A percentile compares a stretch with the other conserved stretches of the same genome.
Evolutionary conservation across 257 asterid species (phyloP).

Genomic region (Jacaranda mimosifolia): DNA sequence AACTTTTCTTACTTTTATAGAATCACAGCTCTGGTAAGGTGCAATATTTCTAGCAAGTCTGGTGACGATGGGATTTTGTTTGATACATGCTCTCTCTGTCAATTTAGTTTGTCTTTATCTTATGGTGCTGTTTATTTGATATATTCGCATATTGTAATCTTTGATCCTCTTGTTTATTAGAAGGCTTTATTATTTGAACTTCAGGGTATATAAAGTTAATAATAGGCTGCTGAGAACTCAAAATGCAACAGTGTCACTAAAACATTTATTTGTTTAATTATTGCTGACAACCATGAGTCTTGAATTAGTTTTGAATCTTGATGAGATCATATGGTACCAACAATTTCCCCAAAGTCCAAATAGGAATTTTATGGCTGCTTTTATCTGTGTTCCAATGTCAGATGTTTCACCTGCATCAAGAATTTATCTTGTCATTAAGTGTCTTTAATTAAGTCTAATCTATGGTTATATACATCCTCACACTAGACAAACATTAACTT

Average conservation of each 20-base stretch:
- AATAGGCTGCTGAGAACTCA: background rate
- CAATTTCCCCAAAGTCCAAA: background rate
- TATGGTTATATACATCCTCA: background rate
- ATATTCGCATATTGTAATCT: background rate
- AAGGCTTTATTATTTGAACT: background rate
- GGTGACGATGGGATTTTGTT: background rate
- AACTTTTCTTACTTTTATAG: background rate
- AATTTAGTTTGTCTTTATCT: background rate
- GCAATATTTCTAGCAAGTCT: background rate
- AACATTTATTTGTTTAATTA: background rate
- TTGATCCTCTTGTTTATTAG: background rate
- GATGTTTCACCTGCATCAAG: background rate
- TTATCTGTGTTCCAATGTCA: too few relatives aligned
- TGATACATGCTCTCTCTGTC: conserved; percentile 13
- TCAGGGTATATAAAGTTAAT: background rate
- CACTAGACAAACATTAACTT: background rate
- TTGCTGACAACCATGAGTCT: background rate
- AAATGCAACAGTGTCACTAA: background rate
- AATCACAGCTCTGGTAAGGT: background rate
- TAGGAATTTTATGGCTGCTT: background rate
- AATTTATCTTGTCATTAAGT: background rate
- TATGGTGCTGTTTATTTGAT: background rate
- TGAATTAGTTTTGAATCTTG: background rate
- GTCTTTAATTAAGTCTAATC: background rate
- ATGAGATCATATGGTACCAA: background rate